phyloP scores from a whole-genome alignment of 2,329 filamentous ascomycete species.

The Alternaria arborescens region DNA sequence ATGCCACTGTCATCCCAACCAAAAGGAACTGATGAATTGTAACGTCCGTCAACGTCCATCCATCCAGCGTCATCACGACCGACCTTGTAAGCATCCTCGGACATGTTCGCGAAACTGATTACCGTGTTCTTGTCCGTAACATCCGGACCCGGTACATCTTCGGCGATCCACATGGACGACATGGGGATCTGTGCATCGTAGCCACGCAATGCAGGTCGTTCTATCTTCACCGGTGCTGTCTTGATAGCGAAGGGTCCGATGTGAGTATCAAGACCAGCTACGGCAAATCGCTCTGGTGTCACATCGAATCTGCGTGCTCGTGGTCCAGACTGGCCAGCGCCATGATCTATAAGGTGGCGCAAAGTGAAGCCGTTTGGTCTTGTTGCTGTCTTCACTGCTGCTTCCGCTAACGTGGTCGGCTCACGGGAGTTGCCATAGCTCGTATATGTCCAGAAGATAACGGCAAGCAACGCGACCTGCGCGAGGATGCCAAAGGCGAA shows the following conservation, averaged over 20 bases:
- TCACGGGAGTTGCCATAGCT: constrained; percentile 14
- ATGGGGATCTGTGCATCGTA: constrained; percentile 37
- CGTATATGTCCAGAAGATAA: constrained; percentile 25
- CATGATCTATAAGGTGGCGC: constrained; percentile 47
- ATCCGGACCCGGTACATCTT: constrained; percentile 43
- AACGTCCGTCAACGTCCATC: constrained; percentile 45
- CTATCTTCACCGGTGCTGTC: constrained; percentile 40
- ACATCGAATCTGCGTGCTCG: constrained; percentile 46
- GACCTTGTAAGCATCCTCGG: constrained; percentile 48
- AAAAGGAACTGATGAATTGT: constrained; percentile 44
- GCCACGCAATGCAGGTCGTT: constrained; percentile 31
- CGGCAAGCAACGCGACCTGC: constrained; percentile 32
- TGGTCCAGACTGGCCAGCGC: constrained; percentile 45
- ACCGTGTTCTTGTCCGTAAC: constrained; percentile 46
- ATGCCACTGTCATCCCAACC: constrained; percentile 51
- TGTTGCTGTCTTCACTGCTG: constrained; percentile 4
- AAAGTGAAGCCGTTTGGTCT: constrained; percentile 31
- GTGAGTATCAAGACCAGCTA: constrained; percentile 31
- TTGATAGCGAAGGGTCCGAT: constrained; percentile 45
- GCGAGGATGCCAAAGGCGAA: constrained; percentile 28
- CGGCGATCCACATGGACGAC: constrained; percentile 41
- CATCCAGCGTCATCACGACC: constrained; percentile 45
- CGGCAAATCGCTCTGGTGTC: constrained; percentile 30
- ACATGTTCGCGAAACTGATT: constrained; percentile 48
- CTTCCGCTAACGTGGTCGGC: constrained; percentile 17